Evolutionary conservation across 139 green algal genomes (phyloP), one percentile per base, ranked within the genome.

Genomic region (Spirogloea muscicola): DNA sequence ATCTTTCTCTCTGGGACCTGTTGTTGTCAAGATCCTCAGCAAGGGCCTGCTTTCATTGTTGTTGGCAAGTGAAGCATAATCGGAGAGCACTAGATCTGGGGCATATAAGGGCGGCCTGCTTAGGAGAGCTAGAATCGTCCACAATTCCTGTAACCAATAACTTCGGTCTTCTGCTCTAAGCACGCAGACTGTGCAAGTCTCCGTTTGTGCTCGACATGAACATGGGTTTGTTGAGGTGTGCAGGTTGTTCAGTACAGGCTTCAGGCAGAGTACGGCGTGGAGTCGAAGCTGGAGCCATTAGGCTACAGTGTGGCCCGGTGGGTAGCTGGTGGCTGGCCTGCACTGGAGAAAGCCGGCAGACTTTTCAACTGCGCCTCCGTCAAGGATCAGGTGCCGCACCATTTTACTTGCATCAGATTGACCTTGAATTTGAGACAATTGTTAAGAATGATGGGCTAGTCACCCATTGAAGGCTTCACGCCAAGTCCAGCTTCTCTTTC

Each of bases 351-450:
- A 6, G 82, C 82, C 10, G 88, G 89, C 4, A 71, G 87, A 13
- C 49, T 93, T 58, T 93, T 90, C 81, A 93, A 93, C 76, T 86
- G 87, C 3, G 55, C 55, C 3, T 48, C 77, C 0, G 87, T 90
- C 10, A 91, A 91, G 71, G 89, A 93, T 74, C 41, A 77, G 72
- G 72, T 81, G 49, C 34, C 21, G n/a, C 21, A 55, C n/a, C 46
- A 55, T 21, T 21, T 21, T 21, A 31, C 21, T n/a, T 55, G n/a
- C n/a, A 21, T 55, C 21, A 21, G 21, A 21, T 21, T 55, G n/a
- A 55, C 21, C n/a, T 55, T 21, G n/a, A 55, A 31, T 55, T 21
- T 21, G n/a, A 21, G 46, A 21, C 21, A 55, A 31, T 21, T 55
- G 21, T n/a, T n/a, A 55, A 55, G 21, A 55, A 55, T 55, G 21